phyloP scores from a whole-genome alignment of 768 basidiomycete species.

The Pleurotus pulmonarius region DNA sequence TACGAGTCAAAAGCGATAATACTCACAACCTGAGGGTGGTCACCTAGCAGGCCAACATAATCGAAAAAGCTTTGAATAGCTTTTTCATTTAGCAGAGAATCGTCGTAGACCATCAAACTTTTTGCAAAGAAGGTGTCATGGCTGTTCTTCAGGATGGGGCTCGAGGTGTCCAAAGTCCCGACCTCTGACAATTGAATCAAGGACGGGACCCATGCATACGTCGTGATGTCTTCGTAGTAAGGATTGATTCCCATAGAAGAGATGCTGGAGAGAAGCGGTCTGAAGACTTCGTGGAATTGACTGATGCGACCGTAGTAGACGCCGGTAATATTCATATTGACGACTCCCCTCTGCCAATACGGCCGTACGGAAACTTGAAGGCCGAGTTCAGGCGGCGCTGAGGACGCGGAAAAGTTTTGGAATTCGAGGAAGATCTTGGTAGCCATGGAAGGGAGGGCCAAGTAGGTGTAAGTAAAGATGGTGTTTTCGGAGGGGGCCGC shows the following conservation, averaged over 20 bases:
- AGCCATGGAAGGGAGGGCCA: slow-evolving; percentile 27
- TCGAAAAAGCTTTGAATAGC: slow-evolving; percentile 33
- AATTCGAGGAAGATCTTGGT: slow-evolving; percentile 26
- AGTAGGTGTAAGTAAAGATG: slow-evolving; percentile 34
- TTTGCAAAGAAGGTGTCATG: slow-evolving; percentile 42
- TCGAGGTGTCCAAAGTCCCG: slow-evolving; percentile 22
- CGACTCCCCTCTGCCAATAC: slow-evolving; percentile 24
- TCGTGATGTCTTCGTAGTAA: slow-evolving; percentile 16
- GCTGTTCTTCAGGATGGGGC: slow-evolving; percentile 15
- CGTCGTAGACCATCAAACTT: slow-evolving; percentile 35
- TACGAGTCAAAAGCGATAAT: slow-evolving; percentile 11
- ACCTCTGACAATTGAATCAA: slow-evolving; percentile 24
- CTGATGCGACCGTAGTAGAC: slow-evolving; percentile 32
- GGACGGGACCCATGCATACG: slow-evolving; percentile 30
- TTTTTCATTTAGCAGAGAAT: slow-evolving; percentile 25
- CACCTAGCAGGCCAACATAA: slow-evolving; percentile 35
- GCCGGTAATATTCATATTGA: slow-evolving; percentile 30
- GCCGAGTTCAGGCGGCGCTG: slow-evolving; percentile 31
- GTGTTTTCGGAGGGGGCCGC: slow-evolving; percentile 33
- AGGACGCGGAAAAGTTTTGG: slow-evolving; percentile 30
- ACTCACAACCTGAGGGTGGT: slow-evolving; percentile 27
- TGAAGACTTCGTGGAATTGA: slow-evolving; percentile 23
- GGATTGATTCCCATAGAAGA: slow-evolving; percentile 12
- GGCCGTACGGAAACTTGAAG: background rate
- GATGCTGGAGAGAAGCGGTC: slow-evolving; percentile 27